Evolutionary conservation across 108 stramenopile species (phyloP).

Genomic region (Nitzschia palea): DNA sequence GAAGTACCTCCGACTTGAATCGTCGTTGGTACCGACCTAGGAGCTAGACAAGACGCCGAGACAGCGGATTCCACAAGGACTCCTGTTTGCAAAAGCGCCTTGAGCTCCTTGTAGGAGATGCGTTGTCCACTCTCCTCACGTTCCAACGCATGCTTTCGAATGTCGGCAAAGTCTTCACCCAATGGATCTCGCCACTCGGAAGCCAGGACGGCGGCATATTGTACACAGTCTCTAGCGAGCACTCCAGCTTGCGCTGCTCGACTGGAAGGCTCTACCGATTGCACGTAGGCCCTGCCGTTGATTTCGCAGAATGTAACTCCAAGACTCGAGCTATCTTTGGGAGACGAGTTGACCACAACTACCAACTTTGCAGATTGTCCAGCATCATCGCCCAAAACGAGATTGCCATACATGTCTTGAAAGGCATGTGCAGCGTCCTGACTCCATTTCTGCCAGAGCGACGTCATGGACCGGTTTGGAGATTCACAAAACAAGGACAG

Average conservation of each 20-base stretch:
- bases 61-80: not conserved
- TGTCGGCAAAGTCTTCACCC: slow-evolving; percentile 18
- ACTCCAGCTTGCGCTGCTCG: slow-evolving; percentile 60
- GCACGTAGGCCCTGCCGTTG: slow-evolving; percentile 77
- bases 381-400: slow-evolving; percentile 79
- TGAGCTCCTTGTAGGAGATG: slow-evolving; percentile 68
- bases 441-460: slow-evolving; percentile 20
- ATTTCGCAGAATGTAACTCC: slow-evolving; percentile 83
- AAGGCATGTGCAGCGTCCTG: slow-evolving; percentile 50
- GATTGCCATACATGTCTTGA: slow-evolving; percentile 69
- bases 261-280: slow-evolving; percentile 49
- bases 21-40: slow-evolving; percentile 9
- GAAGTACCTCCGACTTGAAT: slow-evolving; percentile 16
- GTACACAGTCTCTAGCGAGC: slow-evolving; percentile 66
- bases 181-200: slow-evolving; percentile 29
- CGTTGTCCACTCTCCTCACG: slow-evolving; percentile 70
- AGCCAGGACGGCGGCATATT: slow-evolving; percentile 72
- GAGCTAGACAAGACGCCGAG: not conserved
- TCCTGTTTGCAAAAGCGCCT: slow-evolving; percentile 31
- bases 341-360: slow-evolving; percentile 41
- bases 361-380: slow-evolving; percentile 65
- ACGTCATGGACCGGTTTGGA: not conserved
- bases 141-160: slow-evolving; percentile 54
- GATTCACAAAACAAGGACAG: too few species aligned
- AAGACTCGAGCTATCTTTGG: slow-evolving; percentile 14